Evolutionary conservation across 2,329 filamentous ascomycete genomes (phyloP).

Genomic region (Fonsecaea erecta): DNA sequence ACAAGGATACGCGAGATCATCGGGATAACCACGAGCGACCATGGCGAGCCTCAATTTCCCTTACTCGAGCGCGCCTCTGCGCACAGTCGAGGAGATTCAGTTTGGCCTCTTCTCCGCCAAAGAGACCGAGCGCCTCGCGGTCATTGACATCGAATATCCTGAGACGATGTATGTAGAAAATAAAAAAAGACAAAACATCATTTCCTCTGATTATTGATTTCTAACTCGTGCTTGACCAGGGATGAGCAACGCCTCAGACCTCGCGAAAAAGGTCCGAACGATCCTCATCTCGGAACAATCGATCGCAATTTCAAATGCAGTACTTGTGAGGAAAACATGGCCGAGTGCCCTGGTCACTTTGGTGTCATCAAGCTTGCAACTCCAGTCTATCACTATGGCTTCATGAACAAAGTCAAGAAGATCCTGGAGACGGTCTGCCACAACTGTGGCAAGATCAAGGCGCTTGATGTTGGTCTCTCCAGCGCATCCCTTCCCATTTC

Average conservation of each 20-base stretch:
- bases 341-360: slow-evolving; percentile 96
- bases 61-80: slow-evolving; percentile 92
- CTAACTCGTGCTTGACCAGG: slow-evolving; percentile 44
- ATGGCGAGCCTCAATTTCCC: slow-evolving; percentile 94
- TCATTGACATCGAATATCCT: slow-evolving; percentile 94
- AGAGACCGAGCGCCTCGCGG: slow-evolving; percentile 99
- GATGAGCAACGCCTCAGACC: slow-evolving; percentile 92
- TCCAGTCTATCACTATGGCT: slow-evolving; percentile 93
- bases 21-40: slow-evolving; percentile 48
- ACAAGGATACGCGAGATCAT: slow-evolving; percentile 36
- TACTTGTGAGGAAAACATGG: slow-evolving; percentile 94
- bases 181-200: slow-evolving; percentile 28
- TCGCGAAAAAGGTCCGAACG: slow-evolving; percentile 89
- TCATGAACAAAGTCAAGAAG: slow-evolving; percentile 99
- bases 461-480: slow-evolving; percentile 92
- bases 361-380: slow-evolving; percentile 97
- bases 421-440: slow-evolving; percentile 98
- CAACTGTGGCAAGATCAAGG: slow-evolving; percentile 96
- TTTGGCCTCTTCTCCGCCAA: slow-evolving; percentile 97
- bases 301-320: slow-evolving; percentile 95
- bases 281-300: slow-evolving; percentile 93
- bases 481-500: slow-evolving; percentile 35
- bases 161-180: slow-evolving; percentile 76
- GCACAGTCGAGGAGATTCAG: slow-evolving; percentile 98
- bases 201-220: slow-evolving; percentile 26